Percentiles rank a stretch among this genome's conserved stretches.
phyloP scores from a whole-genome alignment of 768 basidiomycete species.

The Podaxis sp. region DNA sequence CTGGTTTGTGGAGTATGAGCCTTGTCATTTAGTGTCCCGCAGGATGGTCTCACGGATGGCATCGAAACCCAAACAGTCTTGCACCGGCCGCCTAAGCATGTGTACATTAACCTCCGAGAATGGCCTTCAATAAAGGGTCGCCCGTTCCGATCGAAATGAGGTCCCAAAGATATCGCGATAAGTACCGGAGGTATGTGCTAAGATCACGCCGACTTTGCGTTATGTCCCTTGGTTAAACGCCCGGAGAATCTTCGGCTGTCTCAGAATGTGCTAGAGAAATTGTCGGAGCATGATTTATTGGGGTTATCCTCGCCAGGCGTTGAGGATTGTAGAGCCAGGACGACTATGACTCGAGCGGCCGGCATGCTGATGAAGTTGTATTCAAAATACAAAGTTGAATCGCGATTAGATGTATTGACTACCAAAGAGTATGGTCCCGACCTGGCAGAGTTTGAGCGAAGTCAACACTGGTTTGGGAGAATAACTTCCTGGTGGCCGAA shows the following conservation, averaged over 20 bases:
- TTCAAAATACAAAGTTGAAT: too few relatives aligned
- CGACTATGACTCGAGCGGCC: too few relatives aligned
- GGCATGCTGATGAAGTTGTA: too few relatives aligned
- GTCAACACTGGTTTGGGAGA: too few relatives aligned
- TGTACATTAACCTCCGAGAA: neutral
- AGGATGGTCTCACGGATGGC: neutral
- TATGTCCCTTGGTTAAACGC: neutral
- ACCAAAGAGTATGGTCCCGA: too few relatives aligned
- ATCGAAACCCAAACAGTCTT: neutral
- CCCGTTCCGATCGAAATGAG: neutral
- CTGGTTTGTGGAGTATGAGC: neutral
- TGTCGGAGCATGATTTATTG: neutral
- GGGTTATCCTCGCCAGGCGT: too few relatives aligned
- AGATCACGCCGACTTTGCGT: neutral
- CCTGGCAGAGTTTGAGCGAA: too few relatives aligned
- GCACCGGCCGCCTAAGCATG: neutral
- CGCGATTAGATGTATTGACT: too few relatives aligned
- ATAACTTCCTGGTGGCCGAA: too few relatives aligned
- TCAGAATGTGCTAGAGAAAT: neutral
- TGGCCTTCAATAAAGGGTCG: neutral
- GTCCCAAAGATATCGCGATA: neutral
- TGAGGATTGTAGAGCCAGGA: too few relatives aligned
- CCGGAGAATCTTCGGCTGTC: neutral
- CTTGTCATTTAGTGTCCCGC: neutral
- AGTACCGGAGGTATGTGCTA: neutral